A percentile compares a stretch with the other conserved stretches of the same genome.
These are phyloP conservation scores for Hortiboletus rubellus DNA, from an alignment of 1,284 basidiomycete genomes.

Conservation along the genomic window DNA sequence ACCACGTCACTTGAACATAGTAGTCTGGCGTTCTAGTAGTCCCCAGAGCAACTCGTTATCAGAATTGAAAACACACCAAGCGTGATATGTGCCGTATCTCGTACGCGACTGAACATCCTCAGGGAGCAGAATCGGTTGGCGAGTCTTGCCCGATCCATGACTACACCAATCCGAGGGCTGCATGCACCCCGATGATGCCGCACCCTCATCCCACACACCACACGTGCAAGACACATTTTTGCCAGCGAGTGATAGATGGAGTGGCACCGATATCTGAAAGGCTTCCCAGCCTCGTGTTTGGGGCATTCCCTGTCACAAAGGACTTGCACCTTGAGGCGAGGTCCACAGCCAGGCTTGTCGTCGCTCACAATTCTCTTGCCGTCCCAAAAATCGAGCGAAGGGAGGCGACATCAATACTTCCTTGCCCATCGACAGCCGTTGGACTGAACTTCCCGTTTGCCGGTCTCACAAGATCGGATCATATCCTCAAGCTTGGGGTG, in stretches of 20 bases:
- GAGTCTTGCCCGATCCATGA: slow-evolving; percentile 9
- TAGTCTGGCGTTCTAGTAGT: not conserved
- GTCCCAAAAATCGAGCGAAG: not conserved
- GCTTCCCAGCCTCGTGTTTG: slow-evolving; percentile 24
- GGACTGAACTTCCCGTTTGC: not conserved
- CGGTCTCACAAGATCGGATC: not conserved
- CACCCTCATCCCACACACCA: slow-evolving; percentile 4
- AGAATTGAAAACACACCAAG: not conserved
- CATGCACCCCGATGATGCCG: not conserved
- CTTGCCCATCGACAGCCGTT: not conserved
- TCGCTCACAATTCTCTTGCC: not conserved
- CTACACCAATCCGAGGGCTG: slow-evolving; percentile 8
- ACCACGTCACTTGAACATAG: not conserved
- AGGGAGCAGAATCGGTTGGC: not conserved
- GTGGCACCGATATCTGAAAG: slow-evolving; percentile 28
- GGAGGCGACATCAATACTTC: not conserved
- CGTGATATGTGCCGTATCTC: not conserved
- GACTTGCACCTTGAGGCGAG: slow-evolving; percentile 11
- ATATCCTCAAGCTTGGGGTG: not conserved
- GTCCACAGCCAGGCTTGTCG: not conserved
- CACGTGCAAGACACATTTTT: slow-evolving; percentile 31
- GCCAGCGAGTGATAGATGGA: slow-evolving; percentile 15
- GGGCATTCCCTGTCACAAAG: slow-evolving; percentile 22
- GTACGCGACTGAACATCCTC: not conserved
- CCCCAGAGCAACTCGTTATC: not conserved